These are phyloP conservation scores for Punica granatum DNA, from an alignment of 345 rosid species.

Conservation along the genomic window DNA sequence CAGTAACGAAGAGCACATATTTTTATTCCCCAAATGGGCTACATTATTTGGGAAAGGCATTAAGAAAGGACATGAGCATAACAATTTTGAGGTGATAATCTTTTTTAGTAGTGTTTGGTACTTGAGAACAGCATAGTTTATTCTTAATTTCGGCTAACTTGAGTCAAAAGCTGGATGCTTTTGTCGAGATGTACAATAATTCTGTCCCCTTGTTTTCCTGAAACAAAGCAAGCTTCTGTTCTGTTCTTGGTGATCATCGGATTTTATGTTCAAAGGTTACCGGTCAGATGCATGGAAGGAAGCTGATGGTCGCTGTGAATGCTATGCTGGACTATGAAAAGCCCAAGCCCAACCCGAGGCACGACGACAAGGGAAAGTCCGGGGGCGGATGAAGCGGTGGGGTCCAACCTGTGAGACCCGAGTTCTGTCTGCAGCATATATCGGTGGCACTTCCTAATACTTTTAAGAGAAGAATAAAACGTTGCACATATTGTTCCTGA, in stretches of 20 bases:
- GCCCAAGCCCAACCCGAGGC: constrained; percentile 8
- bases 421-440: neutral
- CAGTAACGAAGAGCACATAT: neutral
- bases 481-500: neutral
- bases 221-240: neutral
- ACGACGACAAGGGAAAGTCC: constrained; percentile 6
- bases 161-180: neutral
- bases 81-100: neutral
- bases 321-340: constrained; percentile 8
- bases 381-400: neutral
- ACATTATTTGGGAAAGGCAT: neutral
- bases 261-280: neutral
- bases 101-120: neutral
- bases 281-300: neutral
- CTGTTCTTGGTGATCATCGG: constrained; percentile 2
- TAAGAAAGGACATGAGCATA: neutral
- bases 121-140: neutral
- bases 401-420: neutral
- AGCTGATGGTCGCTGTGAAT: constrained; percentile 1
- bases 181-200: neutral
- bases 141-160: neutral
- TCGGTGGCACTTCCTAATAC: neutral
- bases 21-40: neutral
- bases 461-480: neutral
- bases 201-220: constrained; percentile 6